A percentile compares a stretch with the other conserved stretches of the same genome.
Conservation (phyloP, 2,329 filamentous ascomycete species). For the Cordyceps militaris region DNA sequence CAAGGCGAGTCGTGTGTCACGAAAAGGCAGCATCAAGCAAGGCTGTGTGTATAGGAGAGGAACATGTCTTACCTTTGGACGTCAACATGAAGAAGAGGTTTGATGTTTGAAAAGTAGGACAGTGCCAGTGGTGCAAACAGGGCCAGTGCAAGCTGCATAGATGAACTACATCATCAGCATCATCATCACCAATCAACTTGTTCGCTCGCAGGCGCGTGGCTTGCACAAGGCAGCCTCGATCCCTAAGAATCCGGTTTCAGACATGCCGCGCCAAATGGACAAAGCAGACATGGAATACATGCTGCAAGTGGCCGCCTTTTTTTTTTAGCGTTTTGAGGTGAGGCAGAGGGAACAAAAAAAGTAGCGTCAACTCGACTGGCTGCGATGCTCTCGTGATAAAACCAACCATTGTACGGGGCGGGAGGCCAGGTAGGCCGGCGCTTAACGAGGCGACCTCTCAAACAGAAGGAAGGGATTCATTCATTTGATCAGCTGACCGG, state of each 20-base stretch:
- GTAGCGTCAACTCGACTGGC: not conserved
- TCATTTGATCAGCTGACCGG: too few species aligned
- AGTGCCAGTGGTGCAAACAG: not conserved
- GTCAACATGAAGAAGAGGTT: not conserved
- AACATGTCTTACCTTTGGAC: not conserved
- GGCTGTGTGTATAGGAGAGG: not conserved
- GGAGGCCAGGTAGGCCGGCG: not conserved
- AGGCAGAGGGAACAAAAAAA: not conserved
- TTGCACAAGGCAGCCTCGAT: not conserved
- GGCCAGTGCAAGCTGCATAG: not conserved
- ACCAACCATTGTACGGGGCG: not conserved
- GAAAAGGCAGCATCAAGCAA: not conserved
- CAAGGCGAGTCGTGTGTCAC: too few species aligned
- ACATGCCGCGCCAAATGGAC: not conserved
- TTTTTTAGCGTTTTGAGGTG: not conserved
- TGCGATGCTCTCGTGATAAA: not conserved
- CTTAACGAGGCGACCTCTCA: not conserved
- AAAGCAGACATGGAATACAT: not conserved
- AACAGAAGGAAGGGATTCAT: too few species aligned
- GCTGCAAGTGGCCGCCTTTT: not conserved
- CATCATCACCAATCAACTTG: slow-evolving; percentile 3
- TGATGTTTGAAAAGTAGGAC: not conserved
- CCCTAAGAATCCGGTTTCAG: not conserved
- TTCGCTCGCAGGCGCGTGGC: not conserved
- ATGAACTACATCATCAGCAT: slow-evolving; percentile 7